Base-by-base conservation (phyloP, 2,329 filamentous ascomycete genomes). In the Parastagonospora nodorum region DNA sequence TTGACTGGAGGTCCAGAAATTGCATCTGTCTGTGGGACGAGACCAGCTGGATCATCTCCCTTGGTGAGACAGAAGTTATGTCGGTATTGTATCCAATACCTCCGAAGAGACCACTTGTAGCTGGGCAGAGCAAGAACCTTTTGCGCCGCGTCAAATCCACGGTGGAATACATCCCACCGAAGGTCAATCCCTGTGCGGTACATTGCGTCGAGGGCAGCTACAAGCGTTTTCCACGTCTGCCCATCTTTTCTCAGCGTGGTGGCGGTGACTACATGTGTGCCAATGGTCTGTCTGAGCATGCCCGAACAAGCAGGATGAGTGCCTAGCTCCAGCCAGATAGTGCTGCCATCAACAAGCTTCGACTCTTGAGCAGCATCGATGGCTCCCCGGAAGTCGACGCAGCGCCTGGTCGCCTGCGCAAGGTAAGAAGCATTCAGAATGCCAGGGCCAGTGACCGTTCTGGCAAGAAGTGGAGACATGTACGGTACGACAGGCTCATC, bases 121-220 rank as follows among this genome's bases (percentile, higher is more conserved):
- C 63, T 48, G 1, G 85, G 85, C 3, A 88, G 68, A 27, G 80
- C 72, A 1, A 86, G 65, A 4, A 87, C 69, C 1, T 73, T 67
- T 10, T 80, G 74, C 2, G 69, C 69, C 1, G 63, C 52, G 48
- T 78, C 72, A 55, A 82, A 84, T 19, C 78, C 75, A 2, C 77
- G 70, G 63, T 86, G 81, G 58, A 82, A 86, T 64, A 85, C 85
- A 41, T 80, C 77, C 84, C 85, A 90, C 57, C 84, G 74, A 27
- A 89, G 71, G 5, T 77, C 71, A 1, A 85, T 58, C 0, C 85
- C 86, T 1, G 73, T 75, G 1, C 64, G 66, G 64, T 89, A 80
- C 0, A 89, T 71, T 0, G 76, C 70, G 45, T 74, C 75, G 30
- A 85, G 66, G 42, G 70, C 80, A 4, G 64, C 57, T 2, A 78